These are phyloP conservation scores for Candida yuanshanica DNA, from an alignment of 805 yeast species.

Conservation along the genomic window DNA sequence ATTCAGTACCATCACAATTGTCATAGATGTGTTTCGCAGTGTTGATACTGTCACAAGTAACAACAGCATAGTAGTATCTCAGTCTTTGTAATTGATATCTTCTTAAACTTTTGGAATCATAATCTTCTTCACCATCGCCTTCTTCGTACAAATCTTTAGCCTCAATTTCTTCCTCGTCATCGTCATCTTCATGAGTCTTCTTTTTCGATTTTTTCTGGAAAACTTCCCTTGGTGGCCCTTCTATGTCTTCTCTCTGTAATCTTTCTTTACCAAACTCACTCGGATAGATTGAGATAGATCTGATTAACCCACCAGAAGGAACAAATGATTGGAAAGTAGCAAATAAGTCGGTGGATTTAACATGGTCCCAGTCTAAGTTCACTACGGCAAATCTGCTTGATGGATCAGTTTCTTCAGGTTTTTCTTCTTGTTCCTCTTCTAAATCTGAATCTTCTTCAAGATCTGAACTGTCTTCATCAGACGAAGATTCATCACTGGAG, in stretches of 20 bases:
- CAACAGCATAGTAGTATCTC: slow-evolving; percentile 89
- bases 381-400: slow-evolving; percentile 81
- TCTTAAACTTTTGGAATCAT: slow-evolving; percentile 77
- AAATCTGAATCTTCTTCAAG: slow-evolving; percentile 39
- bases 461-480: slow-evolving; percentile 35
- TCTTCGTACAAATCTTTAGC: slow-evolving; percentile 73
- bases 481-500: slow-evolving; percentile 28
- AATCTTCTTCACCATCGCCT: slow-evolving; percentile 77
- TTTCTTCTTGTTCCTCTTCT: slow-evolving; percentile 40
- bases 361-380: slow-evolving; percentile 95
- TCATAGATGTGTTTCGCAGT: slow-evolving; percentile 76
- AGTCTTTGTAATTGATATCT: slow-evolving; percentile 89
- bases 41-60: slow-evolving; percentile 65
- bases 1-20: slow-evolving; percentile 92
- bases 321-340: slow-evolving; percentile 85
- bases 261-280: slow-evolving; percentile 91
- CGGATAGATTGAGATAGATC: slow-evolving; percentile 69
- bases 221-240: slow-evolving; percentile 88
- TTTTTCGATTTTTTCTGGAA: slow-evolving; percentile 44
- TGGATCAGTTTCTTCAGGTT: slow-evolving; percentile 87
- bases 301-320: slow-evolving; percentile 66
- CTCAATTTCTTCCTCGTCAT: slow-evolving; percentile 49
- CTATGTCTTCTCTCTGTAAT: slow-evolving; percentile 81
- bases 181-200: slow-evolving; percentile 36
- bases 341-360: slow-evolving; percentile 81